These are phyloP conservation scores for Blumeria hordei DNA, from an alignment of 2,329 filamentous ascomycete species.

Conservation along the genomic window DNA sequence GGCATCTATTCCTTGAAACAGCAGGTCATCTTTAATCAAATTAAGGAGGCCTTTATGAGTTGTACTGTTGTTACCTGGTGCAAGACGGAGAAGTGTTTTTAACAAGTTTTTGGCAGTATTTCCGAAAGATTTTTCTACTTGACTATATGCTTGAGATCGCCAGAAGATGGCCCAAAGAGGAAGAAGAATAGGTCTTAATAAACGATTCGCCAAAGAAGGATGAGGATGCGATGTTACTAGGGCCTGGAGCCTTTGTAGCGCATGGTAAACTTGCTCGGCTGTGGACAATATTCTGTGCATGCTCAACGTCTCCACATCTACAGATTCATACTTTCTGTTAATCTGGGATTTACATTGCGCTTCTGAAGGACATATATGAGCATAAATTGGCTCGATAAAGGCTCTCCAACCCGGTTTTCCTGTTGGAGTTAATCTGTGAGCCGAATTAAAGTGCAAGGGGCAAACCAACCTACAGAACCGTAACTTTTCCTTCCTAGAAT, in stretches of 20 bases:
- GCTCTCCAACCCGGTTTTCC: conserved; percentile 34
- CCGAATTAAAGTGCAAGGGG: neutral
- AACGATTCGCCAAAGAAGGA: conserved; percentile 35
- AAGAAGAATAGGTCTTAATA: conserved; percentile 32
- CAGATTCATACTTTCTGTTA: neutral
- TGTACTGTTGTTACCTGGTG: conserved; percentile 16
- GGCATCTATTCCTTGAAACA: conserved; percentile 25
- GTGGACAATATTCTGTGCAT: conserved; percentile 16
- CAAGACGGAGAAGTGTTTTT: conserved; percentile 31
- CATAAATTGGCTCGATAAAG: conserved; percentile 33
- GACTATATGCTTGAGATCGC: conserved; percentile 19
- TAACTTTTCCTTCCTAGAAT: conserved; percentile 38
- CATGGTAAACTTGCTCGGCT: conserved; percentile 22
- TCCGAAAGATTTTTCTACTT: conserved; percentile 19
- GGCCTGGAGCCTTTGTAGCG: conserved; percentile 29
- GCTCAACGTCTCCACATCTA: conserved; percentile 7
- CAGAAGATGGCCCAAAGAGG: conserved; percentile 39
- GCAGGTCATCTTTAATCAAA: conserved; percentile 26
- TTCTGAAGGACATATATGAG: conserved; percentile 22
- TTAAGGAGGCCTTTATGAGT: conserved; percentile 15
- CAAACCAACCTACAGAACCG: conserved; percentile 32
- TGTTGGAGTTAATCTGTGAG: conserved; percentile 9
- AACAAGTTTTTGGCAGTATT: conserved; percentile 26
- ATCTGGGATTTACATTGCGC: neutral
- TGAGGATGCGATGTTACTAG: conserved; percentile 40